Evolutionary conservation across 495 filamentous ascomycete species (phyloP), one percentile per base, ranked within the genome.

Genomic region (Astrocystis sublimbata): DNA sequence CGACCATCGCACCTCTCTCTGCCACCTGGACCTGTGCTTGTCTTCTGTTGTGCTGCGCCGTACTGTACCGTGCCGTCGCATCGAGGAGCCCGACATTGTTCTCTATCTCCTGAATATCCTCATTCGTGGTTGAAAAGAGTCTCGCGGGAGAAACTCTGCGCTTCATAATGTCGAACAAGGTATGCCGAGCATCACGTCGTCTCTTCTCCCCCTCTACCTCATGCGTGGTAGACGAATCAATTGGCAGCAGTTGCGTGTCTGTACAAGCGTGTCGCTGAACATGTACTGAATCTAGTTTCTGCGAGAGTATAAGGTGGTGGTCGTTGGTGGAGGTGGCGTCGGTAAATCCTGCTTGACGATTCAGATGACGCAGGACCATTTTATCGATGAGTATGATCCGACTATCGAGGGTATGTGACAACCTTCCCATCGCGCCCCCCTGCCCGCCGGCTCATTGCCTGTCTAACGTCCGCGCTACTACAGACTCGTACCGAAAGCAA

Each of bases 401-500:
- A 98, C 94, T 70, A 98, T 98, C 71, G 94, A 98, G 89, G 94
- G 94, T 97, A 76, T 66, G 86, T 71, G 49, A 21, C 46, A 43
- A 12, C 17, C 45, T 46, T 51, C 51, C 42, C 61, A 50, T 41
- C 28, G 46, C 50, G 23, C 13, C 50, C 35, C 40, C 13, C 30
- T 26, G 24, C 30, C 36, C 41, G 41, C 9, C 30, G 46, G 26
- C 46, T 17, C 26, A 43, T 21, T 35, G 23, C 8, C 28, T 26
- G 26, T 50, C 55, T 65, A 43, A 65, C 52, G 5, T 7, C 55
- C 19, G 40, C 58, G 54, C 38, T 57, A 4, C 45, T 17, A 23
- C 76, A 98, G 94, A 98, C 75, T 98, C 94, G 62, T 98, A 98
- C 82, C 93, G 94, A 78, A 98, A 98, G 87, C 93, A 98, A 84